Conservation (phyloP, 192 early-diverging fungal species). For the Coemansia sp. region DNA sequence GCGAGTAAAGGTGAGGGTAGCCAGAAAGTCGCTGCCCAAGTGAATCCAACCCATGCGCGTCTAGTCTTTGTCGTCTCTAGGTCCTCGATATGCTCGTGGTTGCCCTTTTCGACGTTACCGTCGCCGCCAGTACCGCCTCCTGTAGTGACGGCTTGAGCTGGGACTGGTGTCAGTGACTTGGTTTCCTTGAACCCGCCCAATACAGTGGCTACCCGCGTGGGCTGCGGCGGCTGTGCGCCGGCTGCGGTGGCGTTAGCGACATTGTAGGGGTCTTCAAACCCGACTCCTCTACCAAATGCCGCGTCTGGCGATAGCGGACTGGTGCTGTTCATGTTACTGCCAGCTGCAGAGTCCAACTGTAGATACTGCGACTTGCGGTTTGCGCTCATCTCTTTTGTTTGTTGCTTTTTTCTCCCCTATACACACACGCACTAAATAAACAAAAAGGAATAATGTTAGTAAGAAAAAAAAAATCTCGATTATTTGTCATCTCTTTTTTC, state of each 20-base stretch:
- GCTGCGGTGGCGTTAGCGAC: conserved; percentile 12
- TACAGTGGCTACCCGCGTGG: conserved; percentile 4
- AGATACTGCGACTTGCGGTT: conserved; percentile 43
- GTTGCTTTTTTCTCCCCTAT: no score
- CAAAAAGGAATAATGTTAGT: no score
- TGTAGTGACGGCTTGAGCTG: conserved; percentile 5
- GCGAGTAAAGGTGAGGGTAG: conserved; percentile 37
- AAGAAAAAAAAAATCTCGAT: no score
- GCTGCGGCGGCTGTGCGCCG: conserved; percentile 7
- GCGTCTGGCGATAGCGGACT: conserved; percentile 24
- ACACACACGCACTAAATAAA: no score
- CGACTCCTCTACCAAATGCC: conserved; percentile 47
- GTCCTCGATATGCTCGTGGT: conserved; percentile 48
- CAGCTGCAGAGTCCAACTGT: conserved; percentile 21
- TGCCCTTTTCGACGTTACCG: conserved; percentile 50
- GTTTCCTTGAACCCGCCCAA: conserved; percentile 31
- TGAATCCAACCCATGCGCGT: conserved; percentile 38
- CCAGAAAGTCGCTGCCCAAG: conserved; percentile 40
- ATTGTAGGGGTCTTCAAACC: conserved; percentile 34
- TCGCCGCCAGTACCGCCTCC: conserved; percentile 47
- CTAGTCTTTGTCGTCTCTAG: conserved; percentile 37
- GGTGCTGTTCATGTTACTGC: conserved; percentile 9
- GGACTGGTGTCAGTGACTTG: conserved; percentile 10
- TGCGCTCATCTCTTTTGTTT: conserved; percentile 18
- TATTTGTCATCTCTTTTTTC: no score